Evolutionary conservation across 2,329 filamentous ascomycete species (phyloP).

Genomic region (Aspergillus ochraceoroseus): DNA sequence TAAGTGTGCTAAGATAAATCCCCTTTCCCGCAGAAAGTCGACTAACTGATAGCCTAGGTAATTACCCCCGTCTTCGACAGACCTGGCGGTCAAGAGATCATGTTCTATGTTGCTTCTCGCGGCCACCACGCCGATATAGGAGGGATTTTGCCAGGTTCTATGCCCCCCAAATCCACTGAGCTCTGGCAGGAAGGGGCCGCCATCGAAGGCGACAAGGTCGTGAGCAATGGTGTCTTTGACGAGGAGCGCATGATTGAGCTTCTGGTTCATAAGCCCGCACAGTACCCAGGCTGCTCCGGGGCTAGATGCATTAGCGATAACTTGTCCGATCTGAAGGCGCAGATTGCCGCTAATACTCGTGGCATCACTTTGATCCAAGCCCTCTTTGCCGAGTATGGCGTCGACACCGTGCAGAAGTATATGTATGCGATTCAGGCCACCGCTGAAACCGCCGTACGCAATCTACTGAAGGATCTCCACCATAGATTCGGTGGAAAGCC

Average conservation of each 20-base stretch:
- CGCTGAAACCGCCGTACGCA: slow-evolving; percentile 69
- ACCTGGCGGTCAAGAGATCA: slow-evolving; percentile 59
- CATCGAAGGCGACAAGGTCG: slow-evolving; percentile 55
- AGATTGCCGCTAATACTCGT: slow-evolving; percentile 81
- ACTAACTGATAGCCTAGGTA: slow-evolving; percentile 35
- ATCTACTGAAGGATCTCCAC: slow-evolving; percentile 66
- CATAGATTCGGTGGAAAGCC: slow-evolving; percentile 64
- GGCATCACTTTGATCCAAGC: slow-evolving; percentile 72
- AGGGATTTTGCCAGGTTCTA: slow-evolving; percentile 73
- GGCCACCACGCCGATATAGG: slow-evolving; percentile 83
- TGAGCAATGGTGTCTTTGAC: slow-evolving; percentile 71
- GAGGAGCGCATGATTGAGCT: slow-evolving; percentile 69
- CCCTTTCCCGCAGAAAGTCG: background rate
- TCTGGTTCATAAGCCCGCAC: slow-evolving; percentile 66
- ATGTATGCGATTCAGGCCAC: slow-evolving; percentile 80
- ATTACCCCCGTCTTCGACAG: slow-evolving; percentile 71
- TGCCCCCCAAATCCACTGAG: slow-evolving; percentile 59
- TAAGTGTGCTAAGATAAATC: slow-evolving; percentile 34
- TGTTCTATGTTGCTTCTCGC: slow-evolving; percentile 76
- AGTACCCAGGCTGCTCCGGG: slow-evolving; percentile 70
- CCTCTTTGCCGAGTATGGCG: slow-evolving; percentile 72
- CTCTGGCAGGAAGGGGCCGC: slow-evolving; percentile 48
- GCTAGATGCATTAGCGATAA: slow-evolving; percentile 78
- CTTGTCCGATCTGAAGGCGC: slow-evolving; percentile 78
- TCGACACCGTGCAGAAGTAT: slow-evolving; percentile 73